phyloP scores from a whole-genome alignment of 225 moss, liverwort and hornwort genomes.

The Climacium dendroides region DNA sequence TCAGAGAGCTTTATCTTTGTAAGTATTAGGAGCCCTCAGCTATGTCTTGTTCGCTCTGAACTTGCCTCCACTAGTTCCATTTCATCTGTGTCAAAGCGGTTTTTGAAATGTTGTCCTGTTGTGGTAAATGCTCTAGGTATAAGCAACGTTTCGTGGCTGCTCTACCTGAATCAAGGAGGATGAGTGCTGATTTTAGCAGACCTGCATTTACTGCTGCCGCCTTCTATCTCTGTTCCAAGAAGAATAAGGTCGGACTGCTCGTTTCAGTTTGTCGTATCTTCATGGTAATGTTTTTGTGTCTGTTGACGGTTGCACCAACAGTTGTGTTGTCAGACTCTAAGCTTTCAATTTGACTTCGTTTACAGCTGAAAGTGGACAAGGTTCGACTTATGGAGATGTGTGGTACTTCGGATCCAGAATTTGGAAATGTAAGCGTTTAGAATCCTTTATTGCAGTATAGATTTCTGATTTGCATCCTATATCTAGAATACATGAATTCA shows the following conservation, averaged over 20 bases:
- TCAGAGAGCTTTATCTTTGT: constrained; percentile 48
- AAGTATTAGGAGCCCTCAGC: not conserved
- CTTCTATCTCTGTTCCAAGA: constrained; percentile 74
- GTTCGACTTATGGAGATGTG: constrained; percentile 64
- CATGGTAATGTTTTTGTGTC: not conserved
- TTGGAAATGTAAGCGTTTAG: constrained; percentile 43
- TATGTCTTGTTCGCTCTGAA: not conserved
- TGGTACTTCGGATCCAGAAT: constrained; percentile 68
- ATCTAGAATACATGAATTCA: too few species aligned
- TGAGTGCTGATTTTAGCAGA: constrained; percentile 86
- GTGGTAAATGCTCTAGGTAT: constrained; percentile 23
- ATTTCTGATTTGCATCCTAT: not conserved
- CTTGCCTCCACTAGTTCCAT: not conserved
- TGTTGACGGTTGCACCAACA: not conserved
- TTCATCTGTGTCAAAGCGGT: not conserved
- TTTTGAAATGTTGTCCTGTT: not conserved
- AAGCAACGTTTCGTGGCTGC: constrained; percentile 77
- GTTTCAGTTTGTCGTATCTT: not conserved
- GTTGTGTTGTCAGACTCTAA: not conserved
- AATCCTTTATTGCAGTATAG: not conserved
- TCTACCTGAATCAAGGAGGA: constrained; percentile 62
- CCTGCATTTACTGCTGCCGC: constrained; percentile 82
- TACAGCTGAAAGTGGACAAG: constrained; percentile 88
- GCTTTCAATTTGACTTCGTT: not conserved
- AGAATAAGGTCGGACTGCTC: constrained; percentile 46